Percentiles rank a stretch among this genome's conserved stretches.
Evolutionary conservation across 2,329 filamentous ascomycete species (phyloP).

Genomic region (Leptographium wingfieldii): DNA sequence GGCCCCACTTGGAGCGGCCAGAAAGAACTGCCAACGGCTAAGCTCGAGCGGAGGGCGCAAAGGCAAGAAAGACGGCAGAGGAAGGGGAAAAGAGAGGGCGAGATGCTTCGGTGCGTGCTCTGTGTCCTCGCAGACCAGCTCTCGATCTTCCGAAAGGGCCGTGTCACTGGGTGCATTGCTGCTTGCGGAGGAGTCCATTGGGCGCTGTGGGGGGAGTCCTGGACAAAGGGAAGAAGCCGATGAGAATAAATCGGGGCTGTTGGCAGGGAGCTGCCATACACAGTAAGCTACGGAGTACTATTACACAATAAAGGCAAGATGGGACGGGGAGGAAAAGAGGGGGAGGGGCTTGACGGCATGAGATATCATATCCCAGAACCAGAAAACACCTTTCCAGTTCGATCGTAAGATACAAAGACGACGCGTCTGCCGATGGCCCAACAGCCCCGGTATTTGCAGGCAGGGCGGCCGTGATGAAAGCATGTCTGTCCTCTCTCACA

Average conservation of each 20-base stretch:
- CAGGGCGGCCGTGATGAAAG: too few relatives aligned
- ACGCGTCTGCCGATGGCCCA: background rate
- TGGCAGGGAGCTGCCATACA: background rate
- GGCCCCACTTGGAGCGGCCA: background rate
- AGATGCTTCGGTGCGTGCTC: too few relatives aligned
- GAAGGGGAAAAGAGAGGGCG: too few relatives aligned
- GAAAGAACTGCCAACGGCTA: background rate
- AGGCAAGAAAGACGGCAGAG: background rate
- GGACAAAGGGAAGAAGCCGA: background rate
- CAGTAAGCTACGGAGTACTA: too few relatives aligned
- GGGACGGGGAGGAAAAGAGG: background rate
- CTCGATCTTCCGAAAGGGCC: background rate
- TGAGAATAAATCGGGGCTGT: background rate
- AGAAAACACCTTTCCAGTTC: too few relatives aligned
- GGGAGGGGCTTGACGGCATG: background rate
- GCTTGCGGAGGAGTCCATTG: background rate
- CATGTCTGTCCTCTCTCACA: too few relatives aligned
- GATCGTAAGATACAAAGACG: background rate
- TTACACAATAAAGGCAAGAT: background rate
- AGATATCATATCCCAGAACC: background rate
- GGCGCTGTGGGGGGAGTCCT: background rate
- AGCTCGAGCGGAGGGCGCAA: background rate
- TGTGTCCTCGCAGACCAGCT: too few relatives aligned
- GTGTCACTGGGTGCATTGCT: background rate
- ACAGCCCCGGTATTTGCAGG: background rate